Conservation (phyloP, 257 asterid genomes). For the Haberlea rhodopensis region DNA sequence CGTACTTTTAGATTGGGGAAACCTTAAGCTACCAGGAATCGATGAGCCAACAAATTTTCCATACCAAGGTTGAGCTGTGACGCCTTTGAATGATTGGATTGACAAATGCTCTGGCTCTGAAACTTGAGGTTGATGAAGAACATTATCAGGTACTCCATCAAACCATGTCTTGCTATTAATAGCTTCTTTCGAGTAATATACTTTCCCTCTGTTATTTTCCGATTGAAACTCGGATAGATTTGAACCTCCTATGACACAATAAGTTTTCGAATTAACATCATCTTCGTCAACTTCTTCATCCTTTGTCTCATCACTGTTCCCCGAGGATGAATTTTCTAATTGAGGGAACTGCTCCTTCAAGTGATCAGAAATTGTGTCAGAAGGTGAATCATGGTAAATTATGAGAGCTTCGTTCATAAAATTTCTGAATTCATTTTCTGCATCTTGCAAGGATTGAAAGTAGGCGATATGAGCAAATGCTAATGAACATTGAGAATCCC, state of each 20-base stretch:
- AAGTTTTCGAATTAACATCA: neutral
- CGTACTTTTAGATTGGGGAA: neutral
- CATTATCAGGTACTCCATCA: neutral
- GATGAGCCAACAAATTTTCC: neutral
- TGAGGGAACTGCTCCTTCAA: neutral
- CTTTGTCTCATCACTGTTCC: neutral
- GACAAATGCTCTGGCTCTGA: neutral
- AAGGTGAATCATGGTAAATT: slow-evolving; percentile 6
- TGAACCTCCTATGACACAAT: neutral
- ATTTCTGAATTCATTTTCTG: slow-evolving; percentile 12
- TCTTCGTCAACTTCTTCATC: neutral
- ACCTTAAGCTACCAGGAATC: neutral
- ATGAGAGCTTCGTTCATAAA: slow-evolving; percentile 18
- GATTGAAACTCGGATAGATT: slow-evolving; percentile 4
- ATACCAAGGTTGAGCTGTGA: slow-evolving; percentile 1
- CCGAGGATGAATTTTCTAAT: neutral
- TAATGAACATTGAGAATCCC: slow-evolving; percentile 18
- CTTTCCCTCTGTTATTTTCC: slow-evolving; percentile 1
- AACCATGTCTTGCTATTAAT: neutral
- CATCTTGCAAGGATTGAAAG: slow-evolving; percentile 21
- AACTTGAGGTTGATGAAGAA: slow-evolving; percentile 6
- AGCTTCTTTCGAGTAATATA: neutral
- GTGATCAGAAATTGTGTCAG: slow-evolving; percentile 1
- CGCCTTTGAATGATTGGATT: neutral
- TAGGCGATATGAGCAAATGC: slow-evolving; percentile 15